Evolutionary conservation across 2,329 filamentous ascomycete species (phyloP), one percentile per base, ranked within the genome.

Genomic region (Claviceps maximensis): DNA sequence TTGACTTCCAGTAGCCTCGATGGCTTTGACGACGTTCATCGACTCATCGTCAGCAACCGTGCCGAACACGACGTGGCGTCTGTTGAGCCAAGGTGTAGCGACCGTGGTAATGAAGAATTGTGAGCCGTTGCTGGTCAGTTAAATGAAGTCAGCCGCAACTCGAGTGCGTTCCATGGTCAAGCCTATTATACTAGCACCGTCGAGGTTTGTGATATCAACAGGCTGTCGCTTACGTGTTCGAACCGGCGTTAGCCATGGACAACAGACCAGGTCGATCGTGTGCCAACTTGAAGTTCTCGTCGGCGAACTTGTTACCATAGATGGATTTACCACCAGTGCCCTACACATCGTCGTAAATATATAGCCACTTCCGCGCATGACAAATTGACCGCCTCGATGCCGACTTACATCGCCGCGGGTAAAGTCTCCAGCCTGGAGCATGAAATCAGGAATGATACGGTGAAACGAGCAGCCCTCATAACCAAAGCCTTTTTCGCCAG

Each of bases 71-170:
- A 89, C 86, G 78, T 93, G 87, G 70, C 85, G 85, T 66, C 80
- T 81, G 69, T 93, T 79, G 61, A 93, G 78, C 78, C 95, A 95
- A 53, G 84, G 83, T 56, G 93, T 97, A 56, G 83, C 79, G 50
- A 95, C 89, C 53, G 91, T 97, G 64, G 91, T 97, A 68, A 97
- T 76, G 78, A 97, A 97, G 80, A 97, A 97, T 73, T 97, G 91
- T 50, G 88, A 95, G 64, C 93, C 93, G 75, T 98, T 98, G 71
- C 93, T 95, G 17, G 3, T 12, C 4, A 41, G 44, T 27, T 23
- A 36, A 36, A 48, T 15, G 29, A 17, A 15, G 44, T 46, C 23
- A 46, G 44, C 15, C n/a, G 8, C 45, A 27, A 21, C 9, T 47
- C 17, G 10, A 10, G 23, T 2, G 23, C 21, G 27, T 25, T 27